Evolutionary conservation across 805 yeast species (phyloP).

Genomic region (Candida verbasci): DNA sequence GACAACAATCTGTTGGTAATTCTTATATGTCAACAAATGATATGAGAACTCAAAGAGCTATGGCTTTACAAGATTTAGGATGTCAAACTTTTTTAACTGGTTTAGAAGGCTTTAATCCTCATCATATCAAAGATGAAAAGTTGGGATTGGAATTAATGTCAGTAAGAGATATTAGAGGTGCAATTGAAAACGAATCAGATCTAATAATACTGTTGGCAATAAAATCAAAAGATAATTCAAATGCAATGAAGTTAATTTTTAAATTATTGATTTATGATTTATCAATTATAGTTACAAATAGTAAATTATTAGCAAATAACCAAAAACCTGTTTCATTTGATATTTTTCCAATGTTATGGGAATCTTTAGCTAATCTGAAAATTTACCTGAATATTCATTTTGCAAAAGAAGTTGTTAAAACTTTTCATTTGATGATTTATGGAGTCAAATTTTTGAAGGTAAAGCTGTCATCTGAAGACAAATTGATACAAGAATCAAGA

Average conservation of each 20-base stretch:
- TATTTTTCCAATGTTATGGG: conserved; percentile 30
- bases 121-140: conserved; percentile 14
- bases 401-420: conserved; percentile 14
- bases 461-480: conserved; percentile 11
- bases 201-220: conserved; percentile 21
- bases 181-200: conserved; percentile 42
- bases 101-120: not conserved
- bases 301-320: conserved; percentile 14
- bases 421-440: conserved; percentile 5
- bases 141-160: conserved; percentile 34
- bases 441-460: conserved; percentile 19
- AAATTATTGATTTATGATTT: conserved; percentile 46
- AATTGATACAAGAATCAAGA: conserved; percentile 19
- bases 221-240: conserved; percentile 5
- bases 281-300: conserved; percentile 27
- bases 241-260: conserved; percentile 33
- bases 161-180: conserved; percentile 44
- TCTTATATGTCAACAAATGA: not conserved
- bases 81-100: conserved; percentile 2
- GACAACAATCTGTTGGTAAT: conserved; percentile 3
- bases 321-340: conserved; percentile 27
- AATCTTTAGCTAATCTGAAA: conserved; percentile 9
- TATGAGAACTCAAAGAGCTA: conserved; percentile 2
- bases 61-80: conserved; percentile 5
- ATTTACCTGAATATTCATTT: conserved; percentile 7